Conservation (phyloP, 1,139 yeast species). For the Suhomyces maxii region DNA sequence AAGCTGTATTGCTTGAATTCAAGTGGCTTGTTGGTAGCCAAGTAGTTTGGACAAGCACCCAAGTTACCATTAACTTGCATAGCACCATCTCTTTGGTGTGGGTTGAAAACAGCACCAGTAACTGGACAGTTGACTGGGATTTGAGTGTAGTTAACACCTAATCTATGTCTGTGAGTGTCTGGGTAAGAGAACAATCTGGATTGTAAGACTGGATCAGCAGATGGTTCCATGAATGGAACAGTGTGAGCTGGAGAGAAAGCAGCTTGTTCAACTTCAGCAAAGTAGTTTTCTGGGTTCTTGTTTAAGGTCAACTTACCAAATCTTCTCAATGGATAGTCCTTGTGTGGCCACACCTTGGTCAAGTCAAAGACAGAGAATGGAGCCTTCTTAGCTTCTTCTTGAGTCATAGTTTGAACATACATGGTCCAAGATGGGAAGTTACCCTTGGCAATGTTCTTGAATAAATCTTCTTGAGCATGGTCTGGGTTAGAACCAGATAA, state of each 20-base stretch:
- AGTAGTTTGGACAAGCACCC: slow-evolving; percentile 81
- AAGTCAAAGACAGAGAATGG: slow-evolving; percentile 65
- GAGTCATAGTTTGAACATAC: slow-evolving; percentile 72
- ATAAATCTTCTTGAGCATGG: slow-evolving; percentile 57
- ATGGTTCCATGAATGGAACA: slow-evolving; percentile 80
- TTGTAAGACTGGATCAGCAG: slow-evolving; percentile 87
- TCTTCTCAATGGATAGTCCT: slow-evolving; percentile 70
- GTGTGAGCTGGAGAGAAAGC: slow-evolving; percentile 84
- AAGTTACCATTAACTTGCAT: slow-evolving; percentile 84
- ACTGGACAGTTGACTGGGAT: slow-evolving; percentile 73
- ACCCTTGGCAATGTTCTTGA: slow-evolving; percentile 56
- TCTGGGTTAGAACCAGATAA: slow-evolving; percentile 65
- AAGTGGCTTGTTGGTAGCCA: slow-evolving; percentile 59
- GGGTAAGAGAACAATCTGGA: slow-evolving; percentile 82
- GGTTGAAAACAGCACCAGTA: slow-evolving; percentile 51
- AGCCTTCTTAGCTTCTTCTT: slow-evolving; percentile 62
- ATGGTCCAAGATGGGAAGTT: slow-evolving; percentile 65
- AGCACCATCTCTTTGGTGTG: slow-evolving; percentile 82
- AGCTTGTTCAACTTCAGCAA: slow-evolving; percentile 80
- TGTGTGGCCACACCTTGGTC: slow-evolving; percentile 81
- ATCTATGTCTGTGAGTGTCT: slow-evolving; percentile 70
- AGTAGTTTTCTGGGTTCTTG: slow-evolving; percentile 74
- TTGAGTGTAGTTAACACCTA: slow-evolving; percentile 70
- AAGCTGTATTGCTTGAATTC: slow-evolving; percentile 44
- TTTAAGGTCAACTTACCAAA: slow-evolving; percentile 70